Base-by-base conservation (phyloP, 2,329 filamentous ascomycete species). In the Metarhizium rileyi region DNA sequence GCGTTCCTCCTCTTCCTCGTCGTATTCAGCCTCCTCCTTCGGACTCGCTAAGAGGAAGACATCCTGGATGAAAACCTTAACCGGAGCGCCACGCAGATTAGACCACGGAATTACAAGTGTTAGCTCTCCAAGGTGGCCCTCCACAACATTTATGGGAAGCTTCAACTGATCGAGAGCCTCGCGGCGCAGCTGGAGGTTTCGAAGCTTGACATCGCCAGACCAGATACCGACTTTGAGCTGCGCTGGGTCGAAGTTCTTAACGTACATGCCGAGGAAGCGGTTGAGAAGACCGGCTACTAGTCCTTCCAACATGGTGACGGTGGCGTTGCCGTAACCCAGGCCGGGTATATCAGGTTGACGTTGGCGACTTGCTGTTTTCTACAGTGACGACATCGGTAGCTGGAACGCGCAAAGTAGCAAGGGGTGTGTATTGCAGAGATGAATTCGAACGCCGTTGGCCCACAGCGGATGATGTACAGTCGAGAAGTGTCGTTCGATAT, bases 211-310 rank as follows among this genome's bases (percentile, higher is more conserved):
- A 73, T 99, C 93, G 60, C 94, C 93, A 22, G 88, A 95, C 93
- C 91, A 98, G 62, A 98, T 98, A 55, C 94, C 93, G 55, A 98
- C 90, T 66, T 98, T 98, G 57, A 99, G 79, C 74, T 98, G 93
- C 62, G 89, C 86, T 49, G 93, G 89, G 69, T 99, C 93, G 67
- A 99, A 98, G 71, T 98, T 97, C 78, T 95, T 90, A 70, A 99
- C 91, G 70, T 98, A 98, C 86, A 97, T 95, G 78, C 93, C 94
- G 81, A 99, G 74, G 72, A 98, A 97, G 75, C 94, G 87, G 75
- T 98, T 98, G 61, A 99, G 84, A 75, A 99, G 78, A 71, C 91
- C 94, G 61, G 93, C 90, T 56, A 97, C 93, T 60, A 99, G 78
- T 59, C 90, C 88, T 79, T 98, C 93, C 73, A 99, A 82, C 93